Percentiles rank a stretch among this genome's conserved stretches.
phyloP scores from a whole-genome alignment of 352 stramenopile genomes.

The Globisporangium apiculatum region DNA sequence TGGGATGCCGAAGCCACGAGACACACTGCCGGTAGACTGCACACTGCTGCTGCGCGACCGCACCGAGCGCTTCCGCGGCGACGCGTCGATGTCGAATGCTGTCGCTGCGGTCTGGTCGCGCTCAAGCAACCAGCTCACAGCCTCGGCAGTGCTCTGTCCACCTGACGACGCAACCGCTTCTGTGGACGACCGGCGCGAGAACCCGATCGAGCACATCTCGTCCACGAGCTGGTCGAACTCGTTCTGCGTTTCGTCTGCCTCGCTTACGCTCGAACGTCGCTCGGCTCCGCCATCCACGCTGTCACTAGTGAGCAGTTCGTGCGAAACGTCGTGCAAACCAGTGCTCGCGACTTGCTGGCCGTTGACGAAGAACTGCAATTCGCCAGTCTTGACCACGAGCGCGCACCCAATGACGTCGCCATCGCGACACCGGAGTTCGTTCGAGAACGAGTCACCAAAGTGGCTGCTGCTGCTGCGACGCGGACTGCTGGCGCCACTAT shows the following conservation, averaged over 20 bases:
- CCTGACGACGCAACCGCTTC: conserved; percentile 29
- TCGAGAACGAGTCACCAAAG: conserved; percentile 14
- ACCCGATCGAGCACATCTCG: conserved; percentile 48
- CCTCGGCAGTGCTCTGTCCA: conserved; percentile 14
- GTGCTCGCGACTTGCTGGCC: conserved; percentile 24
- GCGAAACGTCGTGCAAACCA: background rate
- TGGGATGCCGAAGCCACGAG: background rate
- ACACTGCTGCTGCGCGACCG: conserved; percentile 8
- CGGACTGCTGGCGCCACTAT: conserved; percentile 26
- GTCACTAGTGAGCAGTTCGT: background rate
- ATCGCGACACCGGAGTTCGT: conserved; percentile 38
- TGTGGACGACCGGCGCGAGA: conserved; percentile 28
- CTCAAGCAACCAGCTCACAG: conserved; percentile 38
- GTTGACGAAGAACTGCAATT: conserved; percentile 63
- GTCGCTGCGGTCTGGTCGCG: background rate
- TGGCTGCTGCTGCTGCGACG: conserved; percentile 22
- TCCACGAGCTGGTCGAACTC: conserved; percentile 40
- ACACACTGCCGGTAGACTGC: background rate
- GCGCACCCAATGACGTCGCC: conserved; percentile 57
- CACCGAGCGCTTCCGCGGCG: conserved; percentile 3
- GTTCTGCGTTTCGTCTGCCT: conserved; percentile 3
- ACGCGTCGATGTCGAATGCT: background rate
- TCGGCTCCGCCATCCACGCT: background rate
- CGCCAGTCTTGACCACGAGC: conserved; percentile 16
- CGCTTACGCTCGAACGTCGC: background rate